These are phyloP conservation scores for Colletotrichum destructivum DNA, from an alignment of 2,329 filamentous ascomycete genomes.

Conservation along the genomic window DNA sequence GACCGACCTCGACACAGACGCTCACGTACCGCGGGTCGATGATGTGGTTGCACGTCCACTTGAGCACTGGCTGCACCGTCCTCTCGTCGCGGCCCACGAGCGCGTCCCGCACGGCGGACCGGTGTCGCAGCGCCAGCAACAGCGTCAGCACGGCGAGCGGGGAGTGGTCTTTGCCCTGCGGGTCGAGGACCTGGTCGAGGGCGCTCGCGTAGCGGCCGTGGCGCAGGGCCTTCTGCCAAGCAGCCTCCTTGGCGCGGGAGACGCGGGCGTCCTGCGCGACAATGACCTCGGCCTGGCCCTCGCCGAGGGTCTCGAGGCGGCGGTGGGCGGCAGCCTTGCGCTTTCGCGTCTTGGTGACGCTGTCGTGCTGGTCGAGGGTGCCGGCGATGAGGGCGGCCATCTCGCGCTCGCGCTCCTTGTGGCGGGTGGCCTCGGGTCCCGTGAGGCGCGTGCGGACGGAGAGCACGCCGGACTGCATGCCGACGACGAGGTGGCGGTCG, in stretches of 20 bases:
- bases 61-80: slow-evolving; percentile 84
- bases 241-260: slow-evolving; percentile 72
- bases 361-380: slow-evolving; percentile 83
- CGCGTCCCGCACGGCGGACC: slow-evolving; percentile 85
- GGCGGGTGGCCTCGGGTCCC: slow-evolving; percentile 83
- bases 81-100: slow-evolving; percentile 86
- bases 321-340: slow-evolving; percentile 61
- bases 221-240: slow-evolving; percentile 87
- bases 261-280: slow-evolving; percentile 81
- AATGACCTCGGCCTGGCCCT: slow-evolving; percentile 84
- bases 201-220: slow-evolving; percentile 83
- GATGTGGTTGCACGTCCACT: slow-evolving; percentile 87
- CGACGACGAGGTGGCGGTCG: slow-evolving; percentile 94
- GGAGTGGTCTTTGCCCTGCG: slow-evolving; percentile 63
- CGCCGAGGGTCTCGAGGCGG: slow-evolving; percentile 84
- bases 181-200: slow-evolving; percentile 82
- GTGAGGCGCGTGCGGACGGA: slow-evolving; percentile 91
- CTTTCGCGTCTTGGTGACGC: slow-evolving; percentile 79
- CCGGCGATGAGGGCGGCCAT: slow-evolving; percentile 88
- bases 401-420: slow-evolving; percentile 83
- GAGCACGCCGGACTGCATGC: slow-evolving; percentile 94
- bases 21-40: slow-evolving; percentile 85
- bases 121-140: slow-evolving; percentile 87
- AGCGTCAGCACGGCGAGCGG: slow-evolving; percentile 78
- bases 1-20: slow-evolving; percentile 85